A percentile compares a stretch with the other conserved stretches of the same genome.
Conservation (phyloP, 352 stramenopile species). For the Globisporangium echinulatum region DNA sequence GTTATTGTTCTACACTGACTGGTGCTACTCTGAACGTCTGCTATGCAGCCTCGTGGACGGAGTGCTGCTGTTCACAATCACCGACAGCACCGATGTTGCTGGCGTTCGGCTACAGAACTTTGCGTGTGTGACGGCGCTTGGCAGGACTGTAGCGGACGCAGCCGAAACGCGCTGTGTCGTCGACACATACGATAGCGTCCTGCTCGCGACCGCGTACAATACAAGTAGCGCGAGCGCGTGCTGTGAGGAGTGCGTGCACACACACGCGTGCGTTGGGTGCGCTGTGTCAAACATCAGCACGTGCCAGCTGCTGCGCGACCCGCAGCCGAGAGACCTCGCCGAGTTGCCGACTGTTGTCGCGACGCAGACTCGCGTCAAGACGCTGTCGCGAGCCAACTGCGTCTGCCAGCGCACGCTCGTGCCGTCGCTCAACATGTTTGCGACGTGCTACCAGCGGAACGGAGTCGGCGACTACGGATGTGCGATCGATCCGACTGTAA, state of each 20-base stretch:
- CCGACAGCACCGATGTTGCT: neutral
- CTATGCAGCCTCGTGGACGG: conserved; percentile 2
- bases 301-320: conserved; percentile 15
- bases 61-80: conserved; percentile 5
- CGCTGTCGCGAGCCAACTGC: conserved; percentile 23
- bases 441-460: conserved; percentile 16
- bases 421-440: conserved; percentile 1
- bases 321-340: conserved; percentile 6
- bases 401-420: conserved; percentile 16
- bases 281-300: neutral
- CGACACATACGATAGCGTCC: conserved; percentile 5
- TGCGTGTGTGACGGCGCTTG: conserved; percentile 18
- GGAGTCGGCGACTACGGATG: conserved; percentile 12
- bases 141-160: neutral
- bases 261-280: conserved; percentile 12
- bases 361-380: conserved; percentile 5
- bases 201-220: conserved; percentile 2
- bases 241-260: conserved; percentile 11
- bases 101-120: conserved; percentile 6
- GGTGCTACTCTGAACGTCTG: neutral
- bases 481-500: conserved; percentile 11
- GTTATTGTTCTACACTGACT: neutral
- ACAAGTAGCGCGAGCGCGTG: conserved; percentile 7
- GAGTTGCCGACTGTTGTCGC: neutral
- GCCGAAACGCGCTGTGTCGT: neutral